These are phyloP conservation scores for Populus ilicifolia DNA, from an alignment of 345 rosid genomes.

Conservation along the genomic window DNA sequence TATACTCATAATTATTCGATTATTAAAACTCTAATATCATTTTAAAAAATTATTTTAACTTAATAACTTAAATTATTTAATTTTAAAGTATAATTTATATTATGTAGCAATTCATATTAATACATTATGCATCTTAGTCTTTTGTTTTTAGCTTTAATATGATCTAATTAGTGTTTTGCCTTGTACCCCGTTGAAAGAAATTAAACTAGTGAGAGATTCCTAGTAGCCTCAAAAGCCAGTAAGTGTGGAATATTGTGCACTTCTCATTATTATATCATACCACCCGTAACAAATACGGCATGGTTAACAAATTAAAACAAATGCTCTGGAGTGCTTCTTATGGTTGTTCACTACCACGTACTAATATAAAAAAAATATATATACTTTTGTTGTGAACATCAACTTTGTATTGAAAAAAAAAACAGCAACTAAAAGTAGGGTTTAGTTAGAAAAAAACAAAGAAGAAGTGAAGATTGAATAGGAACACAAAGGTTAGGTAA, in stretches of 20 bases:
- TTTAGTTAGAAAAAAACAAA: not conserved
- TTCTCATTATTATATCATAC: not conserved
- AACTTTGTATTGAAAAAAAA: not conserved
- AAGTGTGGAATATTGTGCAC: not conserved
- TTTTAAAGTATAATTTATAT: too few species aligned
- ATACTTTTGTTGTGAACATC: not conserved
- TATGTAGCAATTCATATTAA: too few species aligned
- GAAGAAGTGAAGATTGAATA: not conserved
- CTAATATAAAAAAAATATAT: not conserved
- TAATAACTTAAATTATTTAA: too few species aligned
- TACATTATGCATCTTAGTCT: too few species aligned
- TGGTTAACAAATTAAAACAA: not conserved
- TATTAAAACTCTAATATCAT: too few species aligned
- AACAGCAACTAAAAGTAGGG: not conserved
- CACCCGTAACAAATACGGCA: not conserved
- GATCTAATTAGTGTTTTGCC: not conserved
- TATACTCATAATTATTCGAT: fast-evolving
- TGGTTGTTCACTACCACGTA: not conserved
- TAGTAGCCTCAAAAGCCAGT: not conserved
- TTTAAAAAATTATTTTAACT: too few species aligned
- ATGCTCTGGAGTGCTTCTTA: not conserved
- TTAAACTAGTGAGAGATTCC: not conserved
- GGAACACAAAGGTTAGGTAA: not conserved
- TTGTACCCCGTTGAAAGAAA: not conserved
- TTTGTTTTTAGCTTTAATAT: too few species aligned